phyloP scores from a whole-genome alignment of 2,329 filamentous ascomycete genomes.

The Fusarium heterosporum region DNA sequence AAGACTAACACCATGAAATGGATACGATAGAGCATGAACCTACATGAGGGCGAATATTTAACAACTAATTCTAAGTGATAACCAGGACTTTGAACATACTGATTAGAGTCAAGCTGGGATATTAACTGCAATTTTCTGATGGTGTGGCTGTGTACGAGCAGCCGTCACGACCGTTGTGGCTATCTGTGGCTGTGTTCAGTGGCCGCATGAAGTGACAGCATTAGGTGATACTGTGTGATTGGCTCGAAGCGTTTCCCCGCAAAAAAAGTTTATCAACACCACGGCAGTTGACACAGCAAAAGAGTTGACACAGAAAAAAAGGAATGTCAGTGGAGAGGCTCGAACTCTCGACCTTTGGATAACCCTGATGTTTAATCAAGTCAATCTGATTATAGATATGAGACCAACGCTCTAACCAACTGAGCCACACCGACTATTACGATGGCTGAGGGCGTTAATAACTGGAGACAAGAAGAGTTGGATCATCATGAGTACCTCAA shows the following conservation, averaged over 20 bases:
- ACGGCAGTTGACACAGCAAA: conserved; percentile 1
- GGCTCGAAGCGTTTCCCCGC: background rate
- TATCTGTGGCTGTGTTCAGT: background rate
- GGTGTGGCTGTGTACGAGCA: background rate
- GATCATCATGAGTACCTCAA: background rate
- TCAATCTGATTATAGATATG: conserved; percentile 40
- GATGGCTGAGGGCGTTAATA: conserved; percentile 5
- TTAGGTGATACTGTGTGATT: background rate
- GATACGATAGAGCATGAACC: too few species aligned
- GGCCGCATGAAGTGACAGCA: too few species aligned
- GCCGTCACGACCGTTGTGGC: background rate
- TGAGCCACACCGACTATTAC: conserved; percentile 45
- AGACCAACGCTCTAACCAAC: conserved; percentile 49
- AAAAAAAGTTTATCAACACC: background rate
- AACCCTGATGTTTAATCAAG: conserved; percentile 38
- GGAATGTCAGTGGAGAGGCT: conserved; percentile 45
- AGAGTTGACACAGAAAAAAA: conserved; percentile 1
- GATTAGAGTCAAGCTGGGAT: background rate
- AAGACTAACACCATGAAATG: too few species aligned
- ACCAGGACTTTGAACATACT: background rate
- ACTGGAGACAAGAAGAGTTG: background rate
- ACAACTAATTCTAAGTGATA: too few species aligned
- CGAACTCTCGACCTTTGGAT: conserved; percentile 50
- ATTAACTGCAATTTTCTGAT: background rate
- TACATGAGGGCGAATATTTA: too few species aligned